These are phyloP conservation scores for Sclerotinia trifoliorum DNA, from an alignment of 2,329 filamentous ascomycete species.

Conservation along the genomic window DNA sequence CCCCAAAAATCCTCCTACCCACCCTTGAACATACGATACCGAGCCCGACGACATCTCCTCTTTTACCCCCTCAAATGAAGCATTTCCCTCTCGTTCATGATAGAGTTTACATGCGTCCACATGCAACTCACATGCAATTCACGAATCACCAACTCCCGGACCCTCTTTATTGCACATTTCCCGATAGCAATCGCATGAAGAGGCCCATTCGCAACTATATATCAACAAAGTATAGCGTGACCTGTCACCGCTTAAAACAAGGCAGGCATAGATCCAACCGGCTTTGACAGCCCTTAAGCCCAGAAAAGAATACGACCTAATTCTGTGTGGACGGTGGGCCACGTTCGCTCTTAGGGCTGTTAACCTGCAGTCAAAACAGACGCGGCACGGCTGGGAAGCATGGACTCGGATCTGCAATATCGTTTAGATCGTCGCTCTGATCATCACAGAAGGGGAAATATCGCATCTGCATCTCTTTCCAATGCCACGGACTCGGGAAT, in stretches of 20 bases:
- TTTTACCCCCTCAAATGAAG: constrained; percentile 11
- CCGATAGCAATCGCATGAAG: neutral
- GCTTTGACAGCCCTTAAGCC: neutral
- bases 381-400: constrained; percentile 15
- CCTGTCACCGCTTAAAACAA: neutral
- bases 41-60: constrained; percentile 17
- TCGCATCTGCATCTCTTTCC: neutral
- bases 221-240: constrained; percentile 8
- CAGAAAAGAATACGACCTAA: too few species aligned
- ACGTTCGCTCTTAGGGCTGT: constrained; percentile 5
- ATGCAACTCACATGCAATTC: neutral
- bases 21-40: constrained; percentile 18
- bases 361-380: neutral
- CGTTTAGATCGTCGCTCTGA: neutral
- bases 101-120: neutral
- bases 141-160: neutral
- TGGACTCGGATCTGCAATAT: constrained; percentile 9
- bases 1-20: constrained; percentile 15
- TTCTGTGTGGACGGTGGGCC: constrained; percentile 6
- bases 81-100: neutral
- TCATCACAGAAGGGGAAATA: neutral
- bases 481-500: neutral
- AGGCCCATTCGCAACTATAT: neutral
- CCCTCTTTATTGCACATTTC: neutral
- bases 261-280: neutral